phyloP scores from a whole-genome alignment of 2,329 filamentous ascomycete genomes.

The Aspergillus viridinutans region DNA sequence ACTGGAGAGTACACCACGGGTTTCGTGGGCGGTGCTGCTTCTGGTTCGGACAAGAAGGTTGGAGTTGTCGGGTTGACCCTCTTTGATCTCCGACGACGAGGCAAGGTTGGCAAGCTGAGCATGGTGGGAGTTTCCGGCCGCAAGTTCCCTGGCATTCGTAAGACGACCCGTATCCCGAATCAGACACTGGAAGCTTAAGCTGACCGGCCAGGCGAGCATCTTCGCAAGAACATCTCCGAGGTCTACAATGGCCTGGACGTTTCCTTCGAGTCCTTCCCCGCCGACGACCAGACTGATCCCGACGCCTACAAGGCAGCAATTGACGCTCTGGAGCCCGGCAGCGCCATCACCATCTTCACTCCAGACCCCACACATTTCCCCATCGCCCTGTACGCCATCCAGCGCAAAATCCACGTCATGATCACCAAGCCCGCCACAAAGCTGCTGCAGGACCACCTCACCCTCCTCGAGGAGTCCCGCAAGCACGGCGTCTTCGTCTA shows the following conservation, averaged over 20 bases:
- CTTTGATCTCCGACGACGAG: constrained; percentile 81
- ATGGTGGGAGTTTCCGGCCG: constrained; percentile 88
- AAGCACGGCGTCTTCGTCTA: constrained; percentile 82
- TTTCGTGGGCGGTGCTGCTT: constrained; percentile 78
- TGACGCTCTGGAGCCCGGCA: constrained; percentile 72
- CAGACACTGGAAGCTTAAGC: constrained; percentile 7
- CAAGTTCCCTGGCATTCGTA: constrained; percentile 89
- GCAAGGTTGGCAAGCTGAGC: constrained; percentile 77
- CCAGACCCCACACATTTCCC: constrained; percentile 89
- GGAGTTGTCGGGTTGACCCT: constrained; percentile 87
- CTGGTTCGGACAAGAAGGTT: constrained; percentile 90
- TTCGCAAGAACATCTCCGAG: constrained; percentile 79
- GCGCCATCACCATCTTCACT: constrained; percentile 94
- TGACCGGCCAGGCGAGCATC: constrained; percentile 61
- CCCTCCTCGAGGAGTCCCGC: constrained; percentile 66
- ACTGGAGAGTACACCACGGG: constrained; percentile 97
- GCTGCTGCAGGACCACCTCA: constrained; percentile 71
- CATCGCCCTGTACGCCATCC: constrained; percentile 87
- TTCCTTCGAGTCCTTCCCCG: constrained; percentile 77
- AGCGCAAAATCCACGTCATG: constrained; percentile 81
- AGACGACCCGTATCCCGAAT: constrained; percentile 29
- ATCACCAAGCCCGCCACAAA: constrained; percentile 94
- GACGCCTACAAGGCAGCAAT: constrained; percentile 87
- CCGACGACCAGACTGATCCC: constrained; percentile 66
- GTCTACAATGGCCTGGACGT: constrained; percentile 88